Percentiles rank a stretch among this genome's conserved stretches.
Conservation (phyloP, 1,284 basidiomycete species). For the Exobasidium cylindrosporum region DNA sequence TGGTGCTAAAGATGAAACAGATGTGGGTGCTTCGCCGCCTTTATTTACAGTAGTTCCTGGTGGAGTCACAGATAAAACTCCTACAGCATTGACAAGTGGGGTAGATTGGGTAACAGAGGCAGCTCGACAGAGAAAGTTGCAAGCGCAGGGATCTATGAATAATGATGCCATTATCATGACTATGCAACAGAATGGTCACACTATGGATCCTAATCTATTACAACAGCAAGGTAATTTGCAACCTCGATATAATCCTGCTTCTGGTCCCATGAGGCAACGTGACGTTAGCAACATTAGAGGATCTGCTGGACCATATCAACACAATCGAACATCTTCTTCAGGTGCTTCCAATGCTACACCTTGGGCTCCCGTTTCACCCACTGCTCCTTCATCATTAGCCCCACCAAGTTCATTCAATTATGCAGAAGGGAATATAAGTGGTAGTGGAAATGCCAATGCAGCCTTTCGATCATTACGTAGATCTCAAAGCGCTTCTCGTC, state of each 20-base stretch:
- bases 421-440: not conserved
- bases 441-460: not conserved
- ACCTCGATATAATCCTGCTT: constrained; percentile 9
- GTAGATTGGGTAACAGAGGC: constrained; percentile 13
- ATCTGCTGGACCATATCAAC: not conserved
- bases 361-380: not conserved
- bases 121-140: constrained; percentile 6
- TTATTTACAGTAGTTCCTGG: constrained; percentile 12
- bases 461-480: constrained; percentile 3
- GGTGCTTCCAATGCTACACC: not conserved
- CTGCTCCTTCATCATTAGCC: not conserved
- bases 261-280: constrained; percentile 9
- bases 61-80: constrained; percentile 15
- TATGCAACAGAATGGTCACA: not conserved
- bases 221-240: constrained; percentile 3
- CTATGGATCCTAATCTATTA: constrained; percentile 6
- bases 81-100: constrained; percentile 2
- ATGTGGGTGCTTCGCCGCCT: constrained; percentile 3
- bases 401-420: not conserved
- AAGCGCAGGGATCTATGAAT: not conserved
- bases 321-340: constrained; percentile 1
- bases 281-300: not conserved
- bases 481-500: constrained; percentile 18
- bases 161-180: not conserved
- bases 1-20: constrained; percentile 10